These are phyloP conservation scores for Ganoderma multipileum DNA, from an alignment of 1,284 basidiomycete genomes.

Conservation along the genomic window DNA sequence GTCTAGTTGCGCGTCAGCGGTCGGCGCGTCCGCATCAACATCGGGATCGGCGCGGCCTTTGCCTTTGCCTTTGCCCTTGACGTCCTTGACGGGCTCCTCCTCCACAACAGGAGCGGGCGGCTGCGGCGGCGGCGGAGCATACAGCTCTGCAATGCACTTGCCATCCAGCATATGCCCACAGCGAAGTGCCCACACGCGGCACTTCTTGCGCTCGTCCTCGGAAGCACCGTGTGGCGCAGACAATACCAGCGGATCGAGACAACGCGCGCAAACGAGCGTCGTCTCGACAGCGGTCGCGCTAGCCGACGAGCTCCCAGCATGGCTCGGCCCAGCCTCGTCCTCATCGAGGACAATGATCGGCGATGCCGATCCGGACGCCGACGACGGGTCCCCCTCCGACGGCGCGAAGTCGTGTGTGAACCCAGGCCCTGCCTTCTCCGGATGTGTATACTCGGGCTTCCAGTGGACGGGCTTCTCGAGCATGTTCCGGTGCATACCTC, in stretches of 20 bases:
- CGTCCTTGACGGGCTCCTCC: background rate
- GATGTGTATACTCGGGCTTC: slow-evolving; percentile 68
- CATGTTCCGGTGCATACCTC: background rate
- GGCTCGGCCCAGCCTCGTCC: slow-evolving; percentile 32
- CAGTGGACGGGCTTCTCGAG: slow-evolving; percentile 43
- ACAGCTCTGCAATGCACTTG: slow-evolving; percentile 67
- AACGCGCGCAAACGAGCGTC: slow-evolving; percentile 67
- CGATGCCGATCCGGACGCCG: slow-evolving; percentile 42
- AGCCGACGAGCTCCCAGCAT: slow-evolving; percentile 23
- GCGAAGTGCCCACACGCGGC: slow-evolving; percentile 69
- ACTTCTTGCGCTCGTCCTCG: slow-evolving; percentile 44
- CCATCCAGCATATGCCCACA: slow-evolving; percentile 82
- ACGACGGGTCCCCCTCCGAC: slow-evolving; percentile 29
- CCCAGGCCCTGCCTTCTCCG: slow-evolving; percentile 55
- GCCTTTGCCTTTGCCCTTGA: slow-evolving; percentile 33
- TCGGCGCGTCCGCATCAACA: background rate
- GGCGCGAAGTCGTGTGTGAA: slow-evolving; percentile 71
- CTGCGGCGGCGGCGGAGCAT: slow-evolving; percentile 47
- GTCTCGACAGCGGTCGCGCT: slow-evolving; percentile 31
- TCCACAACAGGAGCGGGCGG: background rate
- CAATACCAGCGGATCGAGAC: slow-evolving; percentile 61
- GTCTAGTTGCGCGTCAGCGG: background rate
- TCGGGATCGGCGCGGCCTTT: slow-evolving; percentile 21
- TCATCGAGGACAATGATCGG: slow-evolving; percentile 42
- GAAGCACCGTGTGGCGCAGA: slow-evolving; percentile 40